Conservation (phyloP, 768 basidiomycete species). For the Termitomyces sp. region DNA sequence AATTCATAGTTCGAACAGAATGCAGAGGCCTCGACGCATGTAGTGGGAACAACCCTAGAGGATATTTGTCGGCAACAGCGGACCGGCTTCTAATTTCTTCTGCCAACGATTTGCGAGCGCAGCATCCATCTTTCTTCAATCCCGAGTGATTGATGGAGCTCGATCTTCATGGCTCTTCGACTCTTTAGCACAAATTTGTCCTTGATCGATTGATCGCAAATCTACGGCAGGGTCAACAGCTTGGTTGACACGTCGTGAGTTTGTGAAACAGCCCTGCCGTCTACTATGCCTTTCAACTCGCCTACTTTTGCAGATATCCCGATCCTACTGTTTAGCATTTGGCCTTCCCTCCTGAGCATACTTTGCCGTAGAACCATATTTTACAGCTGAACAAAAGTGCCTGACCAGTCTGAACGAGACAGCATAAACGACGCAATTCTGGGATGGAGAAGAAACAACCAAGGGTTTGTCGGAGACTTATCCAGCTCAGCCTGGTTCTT, state of each 20-base stretch:
- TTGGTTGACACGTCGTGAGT: background rate
- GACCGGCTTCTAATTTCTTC: background rate
- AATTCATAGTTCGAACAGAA: constrained; percentile 10
- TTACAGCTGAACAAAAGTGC: constrained; percentile 5
- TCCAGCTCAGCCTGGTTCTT: background rate
- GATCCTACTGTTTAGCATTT: background rate
- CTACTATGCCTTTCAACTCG: constrained; percentile 4
- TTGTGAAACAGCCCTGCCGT: background rate
- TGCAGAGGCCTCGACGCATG: background rate
- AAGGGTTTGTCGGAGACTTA: constrained; percentile 6
- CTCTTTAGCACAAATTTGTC: background rate
- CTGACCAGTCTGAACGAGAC: constrained; percentile 12
- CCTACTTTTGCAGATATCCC: constrained; percentile 2
- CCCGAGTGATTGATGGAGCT: background rate
- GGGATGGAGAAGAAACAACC: constrained; percentile 9
- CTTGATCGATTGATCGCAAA: background rate
- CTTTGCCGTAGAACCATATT: constrained; percentile 6
- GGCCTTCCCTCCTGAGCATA: constrained; percentile 6
- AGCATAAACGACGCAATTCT: constrained; percentile 11
- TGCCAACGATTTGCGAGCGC: no score
- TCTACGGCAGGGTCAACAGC: background rate
- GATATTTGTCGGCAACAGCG: background rate
- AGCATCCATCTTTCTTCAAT: background rate
- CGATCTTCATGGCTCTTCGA: background rate
- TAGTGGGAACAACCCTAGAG: background rate